Evolutionary conservation across 1,284 basidiomycete species (phyloP).

Genomic region (Lignosus rhinocerotis): DNA sequence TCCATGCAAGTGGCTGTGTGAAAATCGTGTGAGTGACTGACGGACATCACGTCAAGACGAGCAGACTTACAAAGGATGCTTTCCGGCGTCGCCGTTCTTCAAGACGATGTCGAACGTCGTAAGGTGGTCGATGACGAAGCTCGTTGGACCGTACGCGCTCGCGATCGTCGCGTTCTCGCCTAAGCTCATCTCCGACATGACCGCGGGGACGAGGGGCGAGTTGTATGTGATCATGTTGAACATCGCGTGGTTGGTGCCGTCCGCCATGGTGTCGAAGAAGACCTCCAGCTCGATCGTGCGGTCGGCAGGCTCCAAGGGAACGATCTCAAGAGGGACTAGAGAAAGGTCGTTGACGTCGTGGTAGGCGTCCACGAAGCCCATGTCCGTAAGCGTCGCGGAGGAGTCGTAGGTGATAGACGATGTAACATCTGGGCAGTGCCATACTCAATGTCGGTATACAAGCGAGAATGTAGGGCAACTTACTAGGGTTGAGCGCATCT

Average conservation of each 20-base stretch:
- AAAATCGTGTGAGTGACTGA: not conserved
- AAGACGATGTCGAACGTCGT: slow-evolving; percentile 82
- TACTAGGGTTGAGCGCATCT: slow-evolving; percentile 70
- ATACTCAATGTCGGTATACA: not conserved
- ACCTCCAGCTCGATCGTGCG: slow-evolving; percentile 58
- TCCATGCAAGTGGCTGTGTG: slow-evolving; percentile 73
- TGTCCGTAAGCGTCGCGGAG: slow-evolving; percentile 48
- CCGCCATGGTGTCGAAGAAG: slow-evolving; percentile 71
- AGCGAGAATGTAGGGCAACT: slow-evolving; percentile 28
- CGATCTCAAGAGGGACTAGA: slow-evolving; percentile 55
- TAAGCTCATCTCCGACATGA: slow-evolving; percentile 77
- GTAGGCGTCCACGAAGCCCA: slow-evolving; percentile 54
- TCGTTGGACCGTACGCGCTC: slow-evolving; percentile 79
- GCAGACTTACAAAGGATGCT: slow-evolving; percentile 75
- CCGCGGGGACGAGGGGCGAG: slow-evolving; percentile 66
- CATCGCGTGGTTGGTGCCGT: slow-evolving; percentile 78
- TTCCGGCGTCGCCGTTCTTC: slow-evolving; percentile 76
- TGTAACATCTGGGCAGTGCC: slow-evolving; percentile 61
- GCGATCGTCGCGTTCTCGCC: slow-evolving; percentile 69
- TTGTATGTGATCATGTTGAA: slow-evolving; percentile 77
- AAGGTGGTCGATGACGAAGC: slow-evolving; percentile 72
- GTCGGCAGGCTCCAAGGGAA: slow-evolving; percentile 45
- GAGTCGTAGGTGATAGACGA: slow-evolving; percentile 69
- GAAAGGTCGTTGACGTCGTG: slow-evolving; percentile 59
- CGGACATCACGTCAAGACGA: not conserved